Evolutionary conservation across 129 eudicot genomes (phyloP).

Genomic region (Cynara cardunculus): DNA sequence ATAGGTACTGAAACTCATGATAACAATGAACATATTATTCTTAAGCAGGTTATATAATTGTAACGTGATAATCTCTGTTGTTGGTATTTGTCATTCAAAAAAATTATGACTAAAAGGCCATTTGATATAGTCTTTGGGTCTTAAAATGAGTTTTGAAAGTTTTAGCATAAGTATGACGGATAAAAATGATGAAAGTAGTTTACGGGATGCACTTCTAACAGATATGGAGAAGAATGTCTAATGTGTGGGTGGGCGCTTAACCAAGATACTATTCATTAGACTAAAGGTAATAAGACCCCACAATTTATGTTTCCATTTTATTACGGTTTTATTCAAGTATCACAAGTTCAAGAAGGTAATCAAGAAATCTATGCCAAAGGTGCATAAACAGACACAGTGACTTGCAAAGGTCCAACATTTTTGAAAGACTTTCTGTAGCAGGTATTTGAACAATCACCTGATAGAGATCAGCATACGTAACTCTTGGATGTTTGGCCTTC

Average conservation of each 20-base stretch:
- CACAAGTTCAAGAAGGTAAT: neutral
- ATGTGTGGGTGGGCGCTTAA: neutral
- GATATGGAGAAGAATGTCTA: neutral
- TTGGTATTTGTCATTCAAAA: neutral
- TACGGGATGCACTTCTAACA: neutral
- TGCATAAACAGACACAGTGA: neutral
- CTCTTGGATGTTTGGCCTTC: conserved; percentile 68
- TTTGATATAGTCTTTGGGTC: neutral
- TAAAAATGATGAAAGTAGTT: neutral
- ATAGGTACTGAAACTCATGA: neutral
- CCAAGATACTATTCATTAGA: neutral
- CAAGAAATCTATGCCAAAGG: neutral
- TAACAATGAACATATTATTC: neutral
- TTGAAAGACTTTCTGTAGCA: neutral
- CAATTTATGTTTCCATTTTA: neutral
- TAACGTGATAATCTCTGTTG: neutral
- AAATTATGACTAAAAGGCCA: neutral
- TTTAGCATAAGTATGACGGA: neutral
- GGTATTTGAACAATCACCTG: conserved; percentile 50
- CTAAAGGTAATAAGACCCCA: neutral
- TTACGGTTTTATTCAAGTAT: neutral
- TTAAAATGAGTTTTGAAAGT: neutral
- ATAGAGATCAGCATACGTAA: conserved; percentile 93
- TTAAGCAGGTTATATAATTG: neutral
- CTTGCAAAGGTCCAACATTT: conserved; percentile 7